These are phyloP conservation scores for Phaeophleospora eucalypticola DNA, from an alignment of 2,329 filamentous ascomycete species.

Conservation along the genomic window DNA sequence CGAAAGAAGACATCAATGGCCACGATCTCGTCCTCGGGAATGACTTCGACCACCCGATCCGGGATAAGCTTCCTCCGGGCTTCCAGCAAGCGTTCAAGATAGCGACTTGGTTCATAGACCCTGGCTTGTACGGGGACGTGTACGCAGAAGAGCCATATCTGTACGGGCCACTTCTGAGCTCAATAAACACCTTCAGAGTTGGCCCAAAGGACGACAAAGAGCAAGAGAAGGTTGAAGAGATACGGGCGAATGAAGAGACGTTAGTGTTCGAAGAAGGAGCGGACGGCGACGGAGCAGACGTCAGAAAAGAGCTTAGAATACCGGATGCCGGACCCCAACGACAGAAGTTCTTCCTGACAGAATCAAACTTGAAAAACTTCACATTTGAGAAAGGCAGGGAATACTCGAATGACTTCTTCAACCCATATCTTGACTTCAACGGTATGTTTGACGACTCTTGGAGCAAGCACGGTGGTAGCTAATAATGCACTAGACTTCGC, in stretches of 20 bases:
- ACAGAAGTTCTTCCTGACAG: slow-evolving; percentile 59
- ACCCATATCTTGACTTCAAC: slow-evolving; percentile 86
- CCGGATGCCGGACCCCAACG: slow-evolving; percentile 44
- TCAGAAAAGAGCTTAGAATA: slow-evolving; percentile 37
- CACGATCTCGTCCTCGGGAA: slow-evolving; percentile 85
- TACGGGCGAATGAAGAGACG: slow-evolving; percentile 53
- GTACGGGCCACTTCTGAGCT: slow-evolving; percentile 75
- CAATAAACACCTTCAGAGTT: slow-evolving; percentile 72
- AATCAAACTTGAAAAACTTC: slow-evolving; percentile 53
- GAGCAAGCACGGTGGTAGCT: neutral
- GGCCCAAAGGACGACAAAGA: slow-evolving; percentile 47
- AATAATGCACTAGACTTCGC: slow-evolving; percentile 54
- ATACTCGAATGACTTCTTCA: slow-evolving; percentile 75
- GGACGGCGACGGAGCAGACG: slow-evolving; percentile 40
- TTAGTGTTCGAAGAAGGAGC: slow-evolving; percentile 54
- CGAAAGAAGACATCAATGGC: slow-evolving; percentile 63
- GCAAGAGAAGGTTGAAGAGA: slow-evolving; percentile 30
- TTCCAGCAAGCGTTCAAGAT: slow-evolving; percentile 81
- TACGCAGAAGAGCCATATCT: slow-evolving; percentile 83
- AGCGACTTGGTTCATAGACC: slow-evolving; percentile 87
- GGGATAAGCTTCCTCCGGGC: slow-evolving; percentile 78
- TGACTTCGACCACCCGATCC: slow-evolving; percentile 88
- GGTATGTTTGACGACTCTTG: slow-evolving; percentile 34
- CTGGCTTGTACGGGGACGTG: slow-evolving; percentile 82
- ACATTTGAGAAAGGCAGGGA: slow-evolving; percentile 58